A percentile compares a stretch with the other conserved stretches of the same genome.
Evolutionary conservation across 129 eudicot species (phyloP).

Genomic region (Ambrosia artemisiifolia): DNA sequence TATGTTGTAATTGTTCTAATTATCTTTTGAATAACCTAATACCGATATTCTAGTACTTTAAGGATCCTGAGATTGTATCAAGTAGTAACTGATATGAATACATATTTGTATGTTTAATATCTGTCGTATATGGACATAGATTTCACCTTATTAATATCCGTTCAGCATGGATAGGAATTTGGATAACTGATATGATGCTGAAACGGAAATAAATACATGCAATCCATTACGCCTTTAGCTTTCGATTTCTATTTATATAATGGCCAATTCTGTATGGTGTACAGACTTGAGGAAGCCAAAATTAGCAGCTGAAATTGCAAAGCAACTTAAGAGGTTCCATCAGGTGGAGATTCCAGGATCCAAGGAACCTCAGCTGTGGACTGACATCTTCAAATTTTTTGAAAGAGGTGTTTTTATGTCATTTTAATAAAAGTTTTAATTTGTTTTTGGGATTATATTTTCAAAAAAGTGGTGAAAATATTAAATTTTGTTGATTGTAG

Average conservation of each 20-base stretch:
- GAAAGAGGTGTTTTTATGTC: slow-evolving; percentile 54
- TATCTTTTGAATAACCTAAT: not conserved
- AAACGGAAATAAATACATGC: not conserved
- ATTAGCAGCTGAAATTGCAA: slow-evolving; percentile 81
- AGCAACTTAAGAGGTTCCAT: slow-evolving; percentile 77
- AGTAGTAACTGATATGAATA: not conserved
- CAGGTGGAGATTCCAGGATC: slow-evolving; percentile 89
- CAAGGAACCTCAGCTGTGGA: slow-evolving; percentile 90
- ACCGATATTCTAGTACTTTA: not conserved
- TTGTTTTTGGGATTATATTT: not conserved
- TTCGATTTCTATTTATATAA: not conserved
- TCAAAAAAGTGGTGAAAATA: not conserved
- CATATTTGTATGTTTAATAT: not conserved
- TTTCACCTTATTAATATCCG: slow-evolving; percentile 12
- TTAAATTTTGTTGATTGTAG: slow-evolving; percentile 45
- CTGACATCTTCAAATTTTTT: slow-evolving; percentile 67
- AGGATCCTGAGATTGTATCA: not conserved
- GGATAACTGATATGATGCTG: slow-evolving; percentile 5
- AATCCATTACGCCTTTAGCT: not conserved
- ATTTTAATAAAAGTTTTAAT: not conserved
- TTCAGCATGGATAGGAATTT: not conserved
- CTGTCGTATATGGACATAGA: not conserved
- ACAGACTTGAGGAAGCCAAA: slow-evolving; percentile 86
- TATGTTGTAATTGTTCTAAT: slow-evolving; percentile 1
- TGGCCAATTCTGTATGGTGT: slow-evolving; percentile 2